Base-by-base conservation (phyloP, 1,139 yeast genomes). In the Sugiyamaella neomexicana region DNA sequence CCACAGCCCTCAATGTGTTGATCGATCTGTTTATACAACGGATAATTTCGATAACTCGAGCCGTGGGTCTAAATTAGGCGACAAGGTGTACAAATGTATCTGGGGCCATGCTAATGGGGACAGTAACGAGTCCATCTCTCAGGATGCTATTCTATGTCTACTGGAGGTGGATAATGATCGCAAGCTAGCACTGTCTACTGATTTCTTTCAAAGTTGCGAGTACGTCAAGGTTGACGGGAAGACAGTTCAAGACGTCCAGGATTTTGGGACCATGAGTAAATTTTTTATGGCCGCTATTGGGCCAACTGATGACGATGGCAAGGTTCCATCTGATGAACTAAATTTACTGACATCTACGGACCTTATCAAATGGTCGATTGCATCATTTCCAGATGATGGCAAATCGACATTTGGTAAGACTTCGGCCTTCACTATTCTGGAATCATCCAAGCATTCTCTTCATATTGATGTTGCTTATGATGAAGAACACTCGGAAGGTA, bases 311-410 rank as follows among this genome's bases (percentile, higher is more conserved):
- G 54, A 51, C 20, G 25, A 49, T 5, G 78, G 5, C 25, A 20
- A 20, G 5, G 5, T 5, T 3, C 25, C 75, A 56, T 67, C 75
- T 41, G 86, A 66, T 62, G 66, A 68, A 0, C 73, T 82, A 1
- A 69, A 76, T 1, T 67, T 87, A 38, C 77, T 75, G 55, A 78
- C 85, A 4, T 83, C 93, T 1, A 79, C 76, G 54, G 86, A 86
- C 66, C 86, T 82, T 1, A 57, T 67, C 1, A 63, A 59, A 7
- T 87, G 86, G 71, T 66, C 68, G 12, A 71, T 74, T 53, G 81
- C 91, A 0, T 76, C 77, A 56, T 76, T 86, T 56, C 74, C 77
- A 43, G 79, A 77, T 44, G 72, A 78, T 39, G 79, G 77, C 46
- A 67, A 73, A 15, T 65, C 58, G 15, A 54, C 68, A 29, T 50